Conservation (phyloP, 352 stramenopile genomes). For the Phytophthora syringae region DNA sequence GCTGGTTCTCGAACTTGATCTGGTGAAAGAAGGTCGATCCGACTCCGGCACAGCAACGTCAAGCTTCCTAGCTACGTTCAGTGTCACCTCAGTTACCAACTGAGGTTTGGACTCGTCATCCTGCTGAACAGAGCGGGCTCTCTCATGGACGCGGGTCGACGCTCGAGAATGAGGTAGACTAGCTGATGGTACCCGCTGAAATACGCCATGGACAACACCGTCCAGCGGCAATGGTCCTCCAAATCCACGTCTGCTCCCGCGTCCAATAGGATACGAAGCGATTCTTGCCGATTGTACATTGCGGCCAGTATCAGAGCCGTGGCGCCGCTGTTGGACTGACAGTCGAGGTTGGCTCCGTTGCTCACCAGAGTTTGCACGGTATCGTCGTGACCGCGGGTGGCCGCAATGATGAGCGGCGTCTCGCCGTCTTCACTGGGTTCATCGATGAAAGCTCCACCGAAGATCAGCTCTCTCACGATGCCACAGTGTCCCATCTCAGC, state of each 20-base stretch:
- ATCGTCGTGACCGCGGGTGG: neutral
- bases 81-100: too few species aligned
- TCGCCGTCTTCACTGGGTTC: neutral
- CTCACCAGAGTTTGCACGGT: neutral
- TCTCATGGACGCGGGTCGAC: neutral
- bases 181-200: neutral
- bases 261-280: slow-evolving; percentile 4
- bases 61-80: too few species aligned
- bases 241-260: slow-evolving; percentile 1
- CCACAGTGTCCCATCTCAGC: neutral
- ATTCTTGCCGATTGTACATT: slow-evolving; percentile 7
- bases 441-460: neutral
- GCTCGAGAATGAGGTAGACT: neutral
- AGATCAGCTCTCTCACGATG: neutral
- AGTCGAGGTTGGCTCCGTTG: neutral
- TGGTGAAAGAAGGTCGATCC: neutral
- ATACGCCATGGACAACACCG: slow-evolving; percentile 5
- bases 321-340: neutral
- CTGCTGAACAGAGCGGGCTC: neutral
- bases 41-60: too few species aligned
- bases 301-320: neutral
- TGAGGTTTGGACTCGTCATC: too few species aligned
- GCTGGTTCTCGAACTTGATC: neutral
- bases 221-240: slow-evolving; percentile 1
- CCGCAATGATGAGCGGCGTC: neutral